phyloP scores from a whole-genome alignment of 768 basidiomycete species.

The Mycena indigotica region DNA sequence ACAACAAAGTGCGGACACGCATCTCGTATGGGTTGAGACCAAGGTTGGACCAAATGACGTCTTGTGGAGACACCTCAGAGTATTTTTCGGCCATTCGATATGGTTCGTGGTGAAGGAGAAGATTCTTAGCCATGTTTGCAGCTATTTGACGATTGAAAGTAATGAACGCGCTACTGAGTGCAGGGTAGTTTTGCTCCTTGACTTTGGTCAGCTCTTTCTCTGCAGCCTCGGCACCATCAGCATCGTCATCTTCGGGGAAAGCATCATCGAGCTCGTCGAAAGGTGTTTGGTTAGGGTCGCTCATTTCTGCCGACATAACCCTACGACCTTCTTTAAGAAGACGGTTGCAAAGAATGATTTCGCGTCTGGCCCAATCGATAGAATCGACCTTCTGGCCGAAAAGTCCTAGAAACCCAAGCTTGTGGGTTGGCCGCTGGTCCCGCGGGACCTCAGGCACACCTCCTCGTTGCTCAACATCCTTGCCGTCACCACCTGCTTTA shows the following conservation, averaged over 20 bases:
- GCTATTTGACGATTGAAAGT: conserved; percentile 92
- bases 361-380: conserved; percentile 84
- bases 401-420: conserved; percentile 62
- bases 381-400: conserved; percentile 89
- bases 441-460: conserved; percentile 53
- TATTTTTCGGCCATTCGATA: conserved; percentile 78
- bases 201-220: conserved; percentile 24
- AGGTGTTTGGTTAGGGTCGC: conserved; percentile 18
- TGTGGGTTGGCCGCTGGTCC: conserved; percentile 77
- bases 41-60: conserved; percentile 92
- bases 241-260: conserved; percentile 16
- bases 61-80: conserved; percentile 81
- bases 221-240: conserved; percentile 22
- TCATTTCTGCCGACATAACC: conserved; percentile 31
- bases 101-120: conserved; percentile 76
- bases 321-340: conserved; percentile 55
- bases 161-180: conserved; percentile 77
- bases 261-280: conserved; percentile 12
- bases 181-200: conserved; percentile 48
- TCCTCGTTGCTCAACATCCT: conserved; percentile 28
- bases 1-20: conserved; percentile 57
- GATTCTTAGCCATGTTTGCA: conserved; percentile 83
- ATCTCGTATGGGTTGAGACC: conserved; percentile 88
- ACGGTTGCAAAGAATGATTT: conserved; percentile 61
- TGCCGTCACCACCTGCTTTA: conserved; percentile 53